Evolutionary conservation across 768 basidiomycete species (phyloP).

Genomic region (Panus rudis): DNA sequence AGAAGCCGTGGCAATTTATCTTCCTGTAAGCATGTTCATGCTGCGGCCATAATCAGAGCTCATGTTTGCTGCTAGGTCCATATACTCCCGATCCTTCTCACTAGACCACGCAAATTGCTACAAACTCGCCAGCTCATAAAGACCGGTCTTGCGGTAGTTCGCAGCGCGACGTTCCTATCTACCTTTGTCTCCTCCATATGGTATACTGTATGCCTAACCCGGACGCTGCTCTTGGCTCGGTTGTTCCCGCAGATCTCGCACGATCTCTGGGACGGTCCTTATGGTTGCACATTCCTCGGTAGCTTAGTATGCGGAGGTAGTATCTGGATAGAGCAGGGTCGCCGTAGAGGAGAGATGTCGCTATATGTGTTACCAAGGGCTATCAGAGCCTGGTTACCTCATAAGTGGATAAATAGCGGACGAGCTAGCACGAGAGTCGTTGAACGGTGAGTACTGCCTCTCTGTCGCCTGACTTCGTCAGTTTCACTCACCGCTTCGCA

Average conservation of each 20-base stretch:
- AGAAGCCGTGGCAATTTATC: slow-evolving; percentile 58
- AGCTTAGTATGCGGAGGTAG: slow-evolving; percentile 67
- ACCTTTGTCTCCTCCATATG: slow-evolving; percentile 67
- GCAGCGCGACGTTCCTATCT: slow-evolving; percentile 68
- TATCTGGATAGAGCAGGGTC: slow-evolving; percentile 72
- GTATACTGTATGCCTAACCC: slow-evolving; percentile 61
- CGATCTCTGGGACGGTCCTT: slow-evolving; percentile 74
- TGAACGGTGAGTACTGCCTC: slow-evolving; percentile 44
- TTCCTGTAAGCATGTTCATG: slow-evolving; percentile 48
- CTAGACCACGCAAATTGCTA: slow-evolving; percentile 47
- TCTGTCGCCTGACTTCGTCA: background rate
- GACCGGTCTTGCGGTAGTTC: slow-evolving; percentile 43
- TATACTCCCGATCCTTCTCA: slow-evolving; percentile 58
- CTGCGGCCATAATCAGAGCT: slow-evolving; percentile 1
- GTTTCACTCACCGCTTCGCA: slow-evolving; percentile 1
- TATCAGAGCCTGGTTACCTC: slow-evolving; percentile 54
- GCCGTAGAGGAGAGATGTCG: slow-evolving; percentile 70
- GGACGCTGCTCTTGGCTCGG: slow-evolving; percentile 58
- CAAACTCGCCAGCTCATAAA: slow-evolving; percentile 32
- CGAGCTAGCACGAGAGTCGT: slow-evolving; percentile 31
- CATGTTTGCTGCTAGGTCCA: slow-evolving; percentile 44
- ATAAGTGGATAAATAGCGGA: slow-evolving; percentile 42
- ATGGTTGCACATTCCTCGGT: slow-evolving; percentile 58
- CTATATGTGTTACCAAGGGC: slow-evolving; percentile 73
- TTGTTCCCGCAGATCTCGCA: slow-evolving; percentile 63